Conservation (phyloP, 306 rosid genomes). For the Trifolium repens region DNA sequence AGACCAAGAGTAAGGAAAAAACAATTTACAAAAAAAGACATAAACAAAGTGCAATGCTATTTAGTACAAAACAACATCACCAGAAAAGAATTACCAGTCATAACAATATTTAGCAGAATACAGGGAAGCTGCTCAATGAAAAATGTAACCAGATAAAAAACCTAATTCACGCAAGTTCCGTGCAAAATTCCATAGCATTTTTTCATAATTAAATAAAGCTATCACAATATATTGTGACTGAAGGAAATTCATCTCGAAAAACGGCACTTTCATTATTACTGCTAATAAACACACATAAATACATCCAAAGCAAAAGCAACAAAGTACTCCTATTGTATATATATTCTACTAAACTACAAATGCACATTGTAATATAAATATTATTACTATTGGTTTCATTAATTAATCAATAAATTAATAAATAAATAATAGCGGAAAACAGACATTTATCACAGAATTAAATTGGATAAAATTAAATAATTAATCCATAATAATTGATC, state of each 20-base stretch:
- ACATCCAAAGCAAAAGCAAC: slow-evolving; percentile 1
- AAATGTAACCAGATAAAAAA: background rate
- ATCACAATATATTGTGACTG: background rate
- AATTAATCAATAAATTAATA: background rate
- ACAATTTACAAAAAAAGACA: background rate
- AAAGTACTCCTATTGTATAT: background rate
- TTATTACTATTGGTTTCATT: background rate
- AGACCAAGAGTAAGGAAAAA: background rate
- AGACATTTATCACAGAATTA: slow-evolving; percentile 19
- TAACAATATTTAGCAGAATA: background rate
- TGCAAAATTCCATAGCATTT: background rate
- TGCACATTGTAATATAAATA: background rate
- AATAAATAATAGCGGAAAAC: background rate
- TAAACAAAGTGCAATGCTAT: background rate
- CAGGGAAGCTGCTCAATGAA: background rate
- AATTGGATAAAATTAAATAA: slow-evolving; percentile 16
- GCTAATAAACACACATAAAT: slow-evolving; percentile 4
- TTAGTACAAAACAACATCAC: background rate
- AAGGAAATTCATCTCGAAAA: background rate
- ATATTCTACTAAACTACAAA: slow-evolving; percentile 8
- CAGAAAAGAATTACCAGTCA: background rate
- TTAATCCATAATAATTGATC: background rate
- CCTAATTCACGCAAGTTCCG: background rate
- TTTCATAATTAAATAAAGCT: background rate
- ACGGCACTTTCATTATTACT: slow-evolving; percentile 1